Percentiles rank a stretch among this genome's conserved stretches.
Evolutionary conservation across 192 early-diverging fungal genomes (phyloP).

Genomic region (Linderina pennispora): DNA sequence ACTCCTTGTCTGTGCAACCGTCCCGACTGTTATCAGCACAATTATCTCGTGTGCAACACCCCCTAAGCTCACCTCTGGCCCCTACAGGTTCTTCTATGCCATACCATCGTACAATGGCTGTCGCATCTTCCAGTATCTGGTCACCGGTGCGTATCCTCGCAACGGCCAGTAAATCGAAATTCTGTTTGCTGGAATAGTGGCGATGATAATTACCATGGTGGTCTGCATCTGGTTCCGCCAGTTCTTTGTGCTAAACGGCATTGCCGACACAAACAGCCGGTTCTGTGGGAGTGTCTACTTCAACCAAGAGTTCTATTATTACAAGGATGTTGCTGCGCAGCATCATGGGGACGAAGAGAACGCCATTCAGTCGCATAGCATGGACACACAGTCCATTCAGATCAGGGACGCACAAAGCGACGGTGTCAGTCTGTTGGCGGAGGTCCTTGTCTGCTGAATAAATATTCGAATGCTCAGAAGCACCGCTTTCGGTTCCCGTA

Average conservation of each 20-base stretch:
- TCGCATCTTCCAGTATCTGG: slow-evolving; percentile 27
- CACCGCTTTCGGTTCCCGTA: too few species aligned
- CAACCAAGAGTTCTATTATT: slow-evolving; percentile 7
- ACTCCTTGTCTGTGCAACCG: slow-evolving; percentile 21
- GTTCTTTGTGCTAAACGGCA: slow-evolving; percentile 5
- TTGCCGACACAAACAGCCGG: slow-evolving; percentile 16
- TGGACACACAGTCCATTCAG: too few species aligned
- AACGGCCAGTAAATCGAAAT: slow-evolving; percentile 35
- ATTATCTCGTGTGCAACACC: slow-evolving; percentile 38
- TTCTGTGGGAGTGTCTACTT: slow-evolving; percentile 15
- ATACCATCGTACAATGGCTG: slow-evolving; percentile 49
- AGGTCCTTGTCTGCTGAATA: too few species aligned
- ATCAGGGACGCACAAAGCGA: too few species aligned
- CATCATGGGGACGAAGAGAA: too few species aligned
- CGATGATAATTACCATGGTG: slow-evolving; percentile 17
- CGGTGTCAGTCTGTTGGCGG: too few species aligned
- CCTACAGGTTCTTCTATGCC: slow-evolving; percentile 38
- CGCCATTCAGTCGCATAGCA: too few species aligned
- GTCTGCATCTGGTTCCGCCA: slow-evolving; percentile 22
- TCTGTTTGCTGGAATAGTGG: slow-evolving; percentile 35
- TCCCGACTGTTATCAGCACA: slow-evolving; percentile 34
- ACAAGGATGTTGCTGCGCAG: too few species aligned
- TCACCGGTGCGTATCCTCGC: slow-evolving; percentile 38
- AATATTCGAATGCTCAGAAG: too few species aligned
- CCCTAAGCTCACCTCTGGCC: slow-evolving; percentile 29